These are phyloP conservation scores for Austropuccinia psidii DNA, from an alignment of 1,284 basidiomycete species.

Conservation along the genomic window DNA sequence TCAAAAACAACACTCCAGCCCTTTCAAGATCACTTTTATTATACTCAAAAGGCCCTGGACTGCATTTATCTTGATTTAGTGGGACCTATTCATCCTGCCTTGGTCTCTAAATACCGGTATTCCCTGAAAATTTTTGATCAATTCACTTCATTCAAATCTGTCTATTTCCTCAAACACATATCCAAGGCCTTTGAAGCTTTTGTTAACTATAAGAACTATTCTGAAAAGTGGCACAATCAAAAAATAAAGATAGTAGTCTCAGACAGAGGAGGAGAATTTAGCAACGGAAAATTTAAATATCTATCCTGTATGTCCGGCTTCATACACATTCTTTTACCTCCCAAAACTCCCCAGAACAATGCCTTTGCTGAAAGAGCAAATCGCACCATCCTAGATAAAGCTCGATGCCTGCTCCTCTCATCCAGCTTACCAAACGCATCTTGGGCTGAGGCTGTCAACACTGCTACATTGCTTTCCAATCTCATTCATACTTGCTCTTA, in stretches of 20 bases:
- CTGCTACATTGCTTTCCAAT: background rate
- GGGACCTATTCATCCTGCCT: background rate
- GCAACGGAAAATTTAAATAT: background rate
- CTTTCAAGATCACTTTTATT: background rate
- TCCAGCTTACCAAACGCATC: background rate
- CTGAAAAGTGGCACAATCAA: background rate
- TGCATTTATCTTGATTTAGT: background rate
- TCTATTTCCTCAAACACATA: background rate
- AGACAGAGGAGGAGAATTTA: background rate
- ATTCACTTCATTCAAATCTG: background rate
- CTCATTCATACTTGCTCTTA: background rate
- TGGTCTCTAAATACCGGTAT: too few species aligned
- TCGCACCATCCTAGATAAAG: background rate
- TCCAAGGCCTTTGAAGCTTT: background rate
- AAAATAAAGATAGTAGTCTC: background rate
- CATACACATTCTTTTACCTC: background rate
- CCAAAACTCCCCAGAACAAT: background rate
- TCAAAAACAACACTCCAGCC: background rate
- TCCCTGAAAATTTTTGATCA: background rate
- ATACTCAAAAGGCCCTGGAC: background rate
- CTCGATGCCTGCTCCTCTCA: background rate
- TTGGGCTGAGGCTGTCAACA: background rate
- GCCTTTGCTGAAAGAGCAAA: background rate
- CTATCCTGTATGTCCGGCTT: background rate
- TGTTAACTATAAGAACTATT: background rate